A percentile compares a stretch with the other conserved stretches of the same genome.
Conservation (phyloP, 306 rosid genomes). For the Vigna angularis region DNA sequence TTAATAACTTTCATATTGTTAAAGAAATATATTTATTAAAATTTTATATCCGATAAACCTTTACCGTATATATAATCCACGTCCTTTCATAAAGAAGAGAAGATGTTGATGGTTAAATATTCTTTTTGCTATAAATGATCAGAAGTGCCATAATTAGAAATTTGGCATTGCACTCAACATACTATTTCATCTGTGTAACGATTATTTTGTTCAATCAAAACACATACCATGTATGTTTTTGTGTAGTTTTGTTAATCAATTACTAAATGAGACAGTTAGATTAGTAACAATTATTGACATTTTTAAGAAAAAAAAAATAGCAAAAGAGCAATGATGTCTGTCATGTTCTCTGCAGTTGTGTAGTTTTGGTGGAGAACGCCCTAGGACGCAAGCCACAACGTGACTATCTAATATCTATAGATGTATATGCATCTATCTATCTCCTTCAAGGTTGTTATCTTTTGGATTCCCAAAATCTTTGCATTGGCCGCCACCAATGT, state of each 20-base stretch:
- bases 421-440: not conserved
- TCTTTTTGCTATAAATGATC: not conserved
- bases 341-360: not conserved
- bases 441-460: not conserved
- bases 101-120: too few relatives aligned
- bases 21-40: too few relatives aligned
- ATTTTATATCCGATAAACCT: too few relatives aligned
- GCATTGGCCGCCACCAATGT: conserved; percentile 45
- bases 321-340: not conserved
- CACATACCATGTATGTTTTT: too few relatives aligned
- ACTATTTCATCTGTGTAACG: not conserved
- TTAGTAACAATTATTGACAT: not conserved
- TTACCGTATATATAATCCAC: too few relatives aligned
- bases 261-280: not conserved
- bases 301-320: not conserved
- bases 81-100: too few relatives aligned
- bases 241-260: too few relatives aligned
- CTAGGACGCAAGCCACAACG: conserved; percentile 19
- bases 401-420: not conserved
- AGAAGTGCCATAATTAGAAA: not conserved
- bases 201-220: too few relatives aligned
- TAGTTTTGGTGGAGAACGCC: not conserved
- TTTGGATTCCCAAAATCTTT: conserved; percentile 4
- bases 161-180: not conserved
- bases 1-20: too few relatives aligned